Percentiles rank a stretch among this genome's conserved stretches.
Evolutionary conservation across 225 moss, liverwort and hornwort genomes (phyloP).

Genomic region (Climacium dendroides): DNA sequence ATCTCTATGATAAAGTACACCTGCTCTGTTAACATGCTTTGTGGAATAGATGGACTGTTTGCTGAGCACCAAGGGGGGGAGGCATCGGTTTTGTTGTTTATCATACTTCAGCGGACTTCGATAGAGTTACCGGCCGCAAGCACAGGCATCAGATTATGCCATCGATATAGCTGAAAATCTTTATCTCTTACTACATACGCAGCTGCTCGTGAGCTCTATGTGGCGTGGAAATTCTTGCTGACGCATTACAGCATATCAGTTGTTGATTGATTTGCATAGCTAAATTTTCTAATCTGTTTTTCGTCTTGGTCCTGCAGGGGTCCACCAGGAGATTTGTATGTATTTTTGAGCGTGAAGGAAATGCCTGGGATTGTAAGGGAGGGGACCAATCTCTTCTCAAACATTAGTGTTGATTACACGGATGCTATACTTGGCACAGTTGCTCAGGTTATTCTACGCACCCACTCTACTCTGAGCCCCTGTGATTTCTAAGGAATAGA

Average conservation of each 20-base stretch:
- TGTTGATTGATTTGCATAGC: not conserved
- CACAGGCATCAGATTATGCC: not conserved
- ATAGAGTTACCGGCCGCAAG: not conserved
- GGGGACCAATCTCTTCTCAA: conserved; percentile 79
- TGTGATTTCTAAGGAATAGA: not conserved
- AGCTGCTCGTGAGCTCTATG: not conserved
- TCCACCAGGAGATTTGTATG: conserved; percentile 90
- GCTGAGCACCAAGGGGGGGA: not conserved
- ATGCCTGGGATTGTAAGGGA: conserved; percentile 75
- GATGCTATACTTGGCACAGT: conserved; percentile 94
- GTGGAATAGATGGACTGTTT: not conserved
- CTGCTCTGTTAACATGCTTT: not conserved
- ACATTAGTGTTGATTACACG: conserved; percentile 50
- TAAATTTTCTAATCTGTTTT: not conserved
- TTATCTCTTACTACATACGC: not conserved
- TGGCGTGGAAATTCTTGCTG: not conserved
- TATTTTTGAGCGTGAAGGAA: conserved; percentile 87
- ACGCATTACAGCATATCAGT: not conserved
- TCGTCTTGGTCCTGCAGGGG: conserved; percentile 44
- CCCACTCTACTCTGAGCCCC: not conserved
- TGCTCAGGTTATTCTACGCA: conserved; percentile 42
- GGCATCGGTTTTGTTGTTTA: not conserved
- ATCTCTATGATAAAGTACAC: not conserved
- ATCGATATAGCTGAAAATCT: not conserved
- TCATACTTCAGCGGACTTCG: not conserved